phyloP scores from a whole-genome alignment of 176 grass and related monocot genomes.

The sorghum (Sorghum bicolor) region Sorghum_bicolor_NCBIv3 NC_012879.2:58408501-58409000 shows the following conservation, averaged over 20 bases:
- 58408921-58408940: constrained; percentile 7
- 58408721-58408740: not conserved
- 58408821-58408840: not conserved
- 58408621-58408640: constrained; percentile 13
- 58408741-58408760: constrained; percentile 26
- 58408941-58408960: too few species aligned
- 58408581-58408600: not conserved
- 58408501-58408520: too few species aligned
- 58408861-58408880: not conserved
- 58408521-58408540: not conserved
- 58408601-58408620: not conserved
- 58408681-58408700: too few species aligned
- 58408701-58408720: not conserved
- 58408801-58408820: constrained; percentile 4
- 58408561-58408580: not conserved
- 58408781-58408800: constrained; percentile 30
- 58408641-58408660: not conserved
- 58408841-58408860: constrained; percentile 23
- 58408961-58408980: too few species aligned
- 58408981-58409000: too few species aligned
- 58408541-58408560: constrained; percentile 10
- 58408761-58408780: constrained; percentile 10
- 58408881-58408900: constrained; percentile 19
- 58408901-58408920: constrained; percentile 3
- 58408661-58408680: too few species aligned